Conservation (phyloP, 768 basidiomycete genomes). For the Exsudoporus frostii region DNA sequence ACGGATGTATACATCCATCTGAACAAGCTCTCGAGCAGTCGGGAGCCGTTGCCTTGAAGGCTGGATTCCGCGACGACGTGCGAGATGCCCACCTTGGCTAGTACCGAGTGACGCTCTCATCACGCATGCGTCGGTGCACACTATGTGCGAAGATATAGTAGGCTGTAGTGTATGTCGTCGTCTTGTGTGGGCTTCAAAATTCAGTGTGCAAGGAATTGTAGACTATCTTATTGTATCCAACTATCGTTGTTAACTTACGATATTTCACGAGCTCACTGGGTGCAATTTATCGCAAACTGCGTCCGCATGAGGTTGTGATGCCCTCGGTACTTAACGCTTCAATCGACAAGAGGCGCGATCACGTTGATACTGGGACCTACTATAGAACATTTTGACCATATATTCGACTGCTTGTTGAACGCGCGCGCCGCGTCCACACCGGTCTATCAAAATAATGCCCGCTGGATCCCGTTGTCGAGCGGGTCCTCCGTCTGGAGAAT, state of each 20-base stretch:
- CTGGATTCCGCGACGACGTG: not conserved
- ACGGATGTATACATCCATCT: conserved; percentile 93
- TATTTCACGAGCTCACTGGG: not conserved
- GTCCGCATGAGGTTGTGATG: not conserved
- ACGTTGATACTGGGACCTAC: no score
- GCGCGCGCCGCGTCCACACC: no score
- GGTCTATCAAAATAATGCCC: no score
- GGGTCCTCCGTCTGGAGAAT: no score
- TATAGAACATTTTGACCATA: no score
- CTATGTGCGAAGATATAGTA: not conserved
- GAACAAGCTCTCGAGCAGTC: conserved; percentile 68
- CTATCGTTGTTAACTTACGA: not conserved
- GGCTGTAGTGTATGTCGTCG: conserved; percentile 3
- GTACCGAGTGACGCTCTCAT: not conserved
- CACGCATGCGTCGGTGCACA: not conserved
- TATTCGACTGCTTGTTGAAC: no score
- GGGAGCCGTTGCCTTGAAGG: conserved; percentile 23
- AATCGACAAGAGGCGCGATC: no score
- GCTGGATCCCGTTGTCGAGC: no score
- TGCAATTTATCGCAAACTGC: not conserved
- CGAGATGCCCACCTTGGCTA: not conserved
- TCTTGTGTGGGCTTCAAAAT: not conserved
- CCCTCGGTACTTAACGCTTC: no score
- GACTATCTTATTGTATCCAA: conserved; percentile 1
- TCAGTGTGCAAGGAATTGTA: not conserved